Evolutionary conservation across 805 yeast species (phyloP).

Genomic region (Wickerhamiella vanderwaltii): DNA sequence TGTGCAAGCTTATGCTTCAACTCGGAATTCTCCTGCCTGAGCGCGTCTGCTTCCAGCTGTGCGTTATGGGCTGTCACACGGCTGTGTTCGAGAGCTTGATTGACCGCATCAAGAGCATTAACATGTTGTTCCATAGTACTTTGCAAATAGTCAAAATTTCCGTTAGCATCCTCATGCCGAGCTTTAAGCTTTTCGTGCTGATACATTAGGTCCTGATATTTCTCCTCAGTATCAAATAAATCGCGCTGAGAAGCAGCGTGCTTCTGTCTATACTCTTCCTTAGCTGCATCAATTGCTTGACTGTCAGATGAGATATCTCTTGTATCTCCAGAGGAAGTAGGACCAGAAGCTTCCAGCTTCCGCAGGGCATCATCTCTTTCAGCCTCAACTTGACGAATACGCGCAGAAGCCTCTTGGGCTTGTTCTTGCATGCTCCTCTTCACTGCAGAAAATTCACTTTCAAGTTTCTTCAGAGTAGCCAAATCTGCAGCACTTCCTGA

Average conservation of each 20-base stretch:
- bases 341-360: neutral
- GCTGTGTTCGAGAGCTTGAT: conserved; percentile 17
- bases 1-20: conserved; percentile 17
- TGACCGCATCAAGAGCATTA: conserved; percentile 15
- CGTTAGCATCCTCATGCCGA: conserved; percentile 14
- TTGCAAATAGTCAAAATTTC: conserved; percentile 14
- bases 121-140: conserved; percentile 19
- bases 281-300: too few species aligned
- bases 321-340: neutral
- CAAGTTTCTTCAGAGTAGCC: conserved; percentile 13
- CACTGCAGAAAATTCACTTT: conserved; percentile 21
- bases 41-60: conserved; percentile 4
- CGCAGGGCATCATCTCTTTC: conserved; percentile 11
- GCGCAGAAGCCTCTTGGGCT: conserved; percentile 22
- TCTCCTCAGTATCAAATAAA: conserved; percentile 14
- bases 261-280: conserved; percentile 16
- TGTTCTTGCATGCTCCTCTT: conserved; percentile 19
- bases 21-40: conserved; percentile 17
- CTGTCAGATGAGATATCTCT: neutral
- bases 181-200: conserved; percentile 11
- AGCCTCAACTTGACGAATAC: conserved; percentile 14
- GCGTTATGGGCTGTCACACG: conserved; percentile 15
- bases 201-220: conserved; percentile 15
- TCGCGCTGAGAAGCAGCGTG: conserved; percentile 16
- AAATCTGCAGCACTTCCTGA: neutral